Evolutionary conservation across 352 stramenopile species (phyloP), one percentile per base, ranked within the genome.

Genomic region (Bremia lactucae): DNA sequence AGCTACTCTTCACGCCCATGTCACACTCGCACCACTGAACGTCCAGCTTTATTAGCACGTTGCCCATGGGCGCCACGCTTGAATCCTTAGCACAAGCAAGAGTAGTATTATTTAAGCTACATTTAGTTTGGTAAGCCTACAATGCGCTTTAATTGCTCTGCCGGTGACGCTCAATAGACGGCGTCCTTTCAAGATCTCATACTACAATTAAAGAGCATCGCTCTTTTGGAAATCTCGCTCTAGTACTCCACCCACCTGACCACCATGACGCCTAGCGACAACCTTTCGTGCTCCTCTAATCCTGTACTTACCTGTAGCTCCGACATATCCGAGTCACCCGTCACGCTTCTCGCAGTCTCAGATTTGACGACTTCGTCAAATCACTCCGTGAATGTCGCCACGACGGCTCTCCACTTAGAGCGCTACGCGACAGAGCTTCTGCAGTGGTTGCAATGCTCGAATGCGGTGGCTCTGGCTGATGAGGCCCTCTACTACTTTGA

Each of bases 21-120:
- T 91, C 76, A 31, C 70, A 65, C 22, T 91, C 79, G 50, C 89
- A 91, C 37, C 72, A 63, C 49, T 89, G 55, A 21, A 87, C 73
- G 10, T 74, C 74, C 22, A 91, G 62, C 56, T 91, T 91, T 55
- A 89, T 76, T 7, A 91, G 55, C 38, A 84, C 78, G 52, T 84
- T 87, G 26, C 75, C 72, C 75, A 91, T 91, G 44, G 85, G 53
- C 29, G 71, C 82, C 31, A 91, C 75, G 19, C 63, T 74, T 49
- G 86, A 60, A 29, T 91, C 78, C 78, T 90, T 36, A 14, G 8
- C 2, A 36, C 31, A 19, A 21, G 9, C 6, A 52, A 28, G 26
- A 43, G 23, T 23, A 16, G 36, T n/a, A 43, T n/a, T n/a, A n/a
- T n/a, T n/a, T n/a, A n/a, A n/a, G n/a, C n/a, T n/a, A n/a, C n/a